phyloP scores from a whole-genome alignment of 2,329 filamentous ascomycete species.

The Pseudogymnoascus sp. region DNA sequence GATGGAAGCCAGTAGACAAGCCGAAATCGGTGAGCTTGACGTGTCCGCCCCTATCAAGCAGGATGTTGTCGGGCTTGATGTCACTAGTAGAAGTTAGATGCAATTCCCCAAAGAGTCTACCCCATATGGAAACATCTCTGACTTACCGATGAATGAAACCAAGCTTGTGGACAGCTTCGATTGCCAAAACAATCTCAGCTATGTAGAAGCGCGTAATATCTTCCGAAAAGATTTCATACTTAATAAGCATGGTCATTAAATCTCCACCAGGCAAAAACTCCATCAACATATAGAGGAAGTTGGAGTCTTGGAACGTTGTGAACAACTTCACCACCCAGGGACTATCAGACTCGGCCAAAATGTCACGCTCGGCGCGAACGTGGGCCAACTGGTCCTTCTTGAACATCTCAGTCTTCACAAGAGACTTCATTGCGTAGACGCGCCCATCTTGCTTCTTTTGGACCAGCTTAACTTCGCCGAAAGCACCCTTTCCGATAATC shows the following conservation, averaged over 20 bases:
- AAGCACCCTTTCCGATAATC: conserved; percentile 97
- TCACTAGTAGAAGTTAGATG: conserved; percentile 50
- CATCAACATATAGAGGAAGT: conserved; percentile 98
- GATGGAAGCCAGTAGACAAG: conserved; percentile 94
- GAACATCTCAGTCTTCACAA: conserved; percentile 99
- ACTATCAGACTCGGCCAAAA: conserved; percentile 97
- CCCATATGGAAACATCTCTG: background rate
- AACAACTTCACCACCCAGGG: conserved; percentile 98
- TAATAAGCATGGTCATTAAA: conserved; percentile 99
- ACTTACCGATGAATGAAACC: conserved; percentile 95
- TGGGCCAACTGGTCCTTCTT: conserved; percentile 98
- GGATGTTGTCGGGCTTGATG: conserved; percentile 98
- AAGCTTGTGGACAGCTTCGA: conserved; percentile 94
- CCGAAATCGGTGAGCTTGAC: conserved; percentile 98
- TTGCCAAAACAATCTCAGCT: conserved; percentile 95
- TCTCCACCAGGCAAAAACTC: conserved; percentile 97
- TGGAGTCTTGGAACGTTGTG: conserved; percentile 93
- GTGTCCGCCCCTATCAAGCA: conserved; percentile 89
- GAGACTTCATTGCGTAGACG: conserved; percentile 95
- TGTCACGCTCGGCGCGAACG: conserved; percentile 94
- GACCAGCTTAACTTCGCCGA: conserved; percentile 95
- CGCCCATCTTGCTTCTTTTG: conserved; percentile 94
- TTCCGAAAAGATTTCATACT: conserved; percentile 98
- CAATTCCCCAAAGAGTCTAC: background rate
- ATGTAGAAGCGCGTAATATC: conserved; percentile 99